Base-by-base conservation (phyloP, 2,329 filamentous ascomycete genomes). In the Microdochium nivale region DNA sequence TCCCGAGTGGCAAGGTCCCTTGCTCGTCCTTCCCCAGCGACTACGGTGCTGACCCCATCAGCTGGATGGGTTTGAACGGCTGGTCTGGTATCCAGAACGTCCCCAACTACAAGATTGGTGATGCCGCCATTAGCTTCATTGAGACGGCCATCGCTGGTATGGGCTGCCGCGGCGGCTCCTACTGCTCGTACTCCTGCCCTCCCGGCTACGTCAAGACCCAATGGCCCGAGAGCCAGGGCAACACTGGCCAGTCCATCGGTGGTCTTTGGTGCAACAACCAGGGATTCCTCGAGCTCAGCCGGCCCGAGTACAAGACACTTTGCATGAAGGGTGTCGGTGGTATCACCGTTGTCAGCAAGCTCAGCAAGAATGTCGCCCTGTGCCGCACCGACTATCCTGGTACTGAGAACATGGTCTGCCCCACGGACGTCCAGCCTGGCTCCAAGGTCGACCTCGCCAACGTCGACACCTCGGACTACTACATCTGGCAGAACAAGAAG, bases 371-470 rank as follows among this genome's bases (percentile, higher is more conserved):
- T 44, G 86, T 88, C 25, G 79, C 86, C 46, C 80, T 95, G 60
- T 99, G 94, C 82, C 90, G 90, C 69, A 97, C 94, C 58, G 90
- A 96, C 69, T 99, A 99, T 72, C 94, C 94, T 55, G 92, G 90
- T 65, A 90, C 84, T 53, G 94, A 99, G 75, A 78, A 78, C 61
- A 92, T 96, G 83, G 88, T 87, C 51, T 79, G 97, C 53, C 88
- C 92, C 47, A 73, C 91, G 47, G 71, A 81, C 53, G 77, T 86
- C 44, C 58, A 69, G 4, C 71, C 87, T 50, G 87, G 87, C 53
- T 62, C 70, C 48, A 78, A 71, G 25, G 72, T 81, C 54, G 70
- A 76, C 33, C 72, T 99, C 58, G 89, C 88, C 65, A 92, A 89
- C 75, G 87, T 92, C 47, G 72, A 86, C 58, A 82, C 84, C 54